Evolutionary conservation across 345 rosid species (phyloP).

Genomic region (Syzygium jambos): DNA sequence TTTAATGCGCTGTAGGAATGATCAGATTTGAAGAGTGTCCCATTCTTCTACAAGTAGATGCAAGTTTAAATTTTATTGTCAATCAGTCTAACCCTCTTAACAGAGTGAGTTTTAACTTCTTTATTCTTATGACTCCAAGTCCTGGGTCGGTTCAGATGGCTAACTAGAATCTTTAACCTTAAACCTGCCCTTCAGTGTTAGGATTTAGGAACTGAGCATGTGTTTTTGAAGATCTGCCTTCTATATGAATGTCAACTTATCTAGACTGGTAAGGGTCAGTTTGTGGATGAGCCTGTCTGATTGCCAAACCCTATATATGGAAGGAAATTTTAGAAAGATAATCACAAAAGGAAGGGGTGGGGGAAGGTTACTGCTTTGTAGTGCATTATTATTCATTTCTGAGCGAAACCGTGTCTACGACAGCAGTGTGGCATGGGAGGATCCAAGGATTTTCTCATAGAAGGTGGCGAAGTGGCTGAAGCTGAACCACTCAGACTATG

Average conservation of each 20-base stretch:
- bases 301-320: not conserved
- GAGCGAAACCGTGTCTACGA: not conserved
- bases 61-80: not conserved
- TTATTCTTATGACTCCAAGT: not conserved
- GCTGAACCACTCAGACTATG: not conserved
- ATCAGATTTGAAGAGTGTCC: not conserved
- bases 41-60: not conserved
- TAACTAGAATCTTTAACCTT: not conserved
- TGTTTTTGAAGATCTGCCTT: not conserved
- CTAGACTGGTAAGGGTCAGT: not conserved
- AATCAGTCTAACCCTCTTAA: not conserved
- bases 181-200: not conserved
- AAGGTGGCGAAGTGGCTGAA: not conserved
- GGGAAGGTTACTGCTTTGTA: not conserved
- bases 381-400: not conserved
- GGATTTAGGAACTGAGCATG: not conserved
- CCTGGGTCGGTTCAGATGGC: not conserved
- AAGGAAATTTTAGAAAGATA: not conserved
- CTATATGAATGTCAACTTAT: not conserved
- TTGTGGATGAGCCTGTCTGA: not conserved
- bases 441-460: not conserved
- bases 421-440: not conserved
- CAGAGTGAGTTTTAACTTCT: not conserved
- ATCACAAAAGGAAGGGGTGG: not conserved
- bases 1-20: not conserved